A percentile compares a stretch with the other conserved stretches of the same genome.
Conservation (phyloP, 2,329 filamentous ascomycete genomes). For the Fusarium sp. region DNA sequence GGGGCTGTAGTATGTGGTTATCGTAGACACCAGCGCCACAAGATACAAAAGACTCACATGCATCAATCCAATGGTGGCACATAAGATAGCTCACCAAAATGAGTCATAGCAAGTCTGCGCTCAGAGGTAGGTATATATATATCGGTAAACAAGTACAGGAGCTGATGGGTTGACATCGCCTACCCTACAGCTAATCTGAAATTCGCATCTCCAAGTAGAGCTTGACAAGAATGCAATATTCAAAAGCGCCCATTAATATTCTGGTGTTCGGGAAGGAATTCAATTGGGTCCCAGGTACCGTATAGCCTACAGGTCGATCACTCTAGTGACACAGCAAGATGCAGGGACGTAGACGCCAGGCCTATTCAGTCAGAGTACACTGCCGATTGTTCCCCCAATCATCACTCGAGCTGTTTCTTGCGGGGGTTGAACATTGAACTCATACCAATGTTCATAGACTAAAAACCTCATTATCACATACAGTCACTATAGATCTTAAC, state of each 20-base stretch:
- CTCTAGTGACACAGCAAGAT: neutral
- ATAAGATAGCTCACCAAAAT: neutral
- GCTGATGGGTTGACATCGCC: neutral
- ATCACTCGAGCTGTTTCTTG: neutral
- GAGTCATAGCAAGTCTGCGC: neutral
- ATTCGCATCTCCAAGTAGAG: neutral
- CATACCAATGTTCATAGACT: neutral
- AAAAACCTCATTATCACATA: neutral
- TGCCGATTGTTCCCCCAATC: conserved; percentile 5
- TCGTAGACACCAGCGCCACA: neutral
- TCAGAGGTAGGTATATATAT: neutral
- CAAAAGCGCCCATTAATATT: neutral
- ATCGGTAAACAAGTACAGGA: neutral
- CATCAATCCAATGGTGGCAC: neutral
- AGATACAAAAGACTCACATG: neutral
- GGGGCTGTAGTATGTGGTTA: neutral
- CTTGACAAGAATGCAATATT: neutral
- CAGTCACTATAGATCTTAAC: neutral
- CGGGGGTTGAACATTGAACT: neutral
- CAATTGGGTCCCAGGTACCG: no score
- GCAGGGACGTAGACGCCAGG: conserved; percentile 2
- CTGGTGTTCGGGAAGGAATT: neutral
- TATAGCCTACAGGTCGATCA: neutral
- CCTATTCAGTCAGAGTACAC: neutral
- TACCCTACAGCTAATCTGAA: neutral